Evolutionary conservation across 257 asterid genomes (phyloP).

Genomic region (Solanum ossicruentum): DNA sequence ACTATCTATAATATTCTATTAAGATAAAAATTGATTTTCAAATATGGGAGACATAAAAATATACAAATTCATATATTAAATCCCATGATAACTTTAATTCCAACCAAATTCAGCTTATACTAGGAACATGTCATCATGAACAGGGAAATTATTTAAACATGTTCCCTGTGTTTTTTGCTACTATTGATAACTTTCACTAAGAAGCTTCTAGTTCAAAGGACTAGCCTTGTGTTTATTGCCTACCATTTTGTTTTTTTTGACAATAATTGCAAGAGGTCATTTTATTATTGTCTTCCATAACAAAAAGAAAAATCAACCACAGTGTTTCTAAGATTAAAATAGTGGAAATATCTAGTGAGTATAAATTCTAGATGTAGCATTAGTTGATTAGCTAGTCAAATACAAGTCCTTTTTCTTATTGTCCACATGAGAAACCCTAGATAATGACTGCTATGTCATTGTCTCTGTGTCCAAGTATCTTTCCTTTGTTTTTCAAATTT

Average conservation of each 20-base stretch:
- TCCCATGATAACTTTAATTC: slow-evolving; percentile 4
- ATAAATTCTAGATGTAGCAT: neutral
- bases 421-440: neutral
- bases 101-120: slow-evolving; percentile 8
- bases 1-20: neutral
- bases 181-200: neutral
- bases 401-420: neutral
- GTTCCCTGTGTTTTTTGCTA: slow-evolving; percentile 22
- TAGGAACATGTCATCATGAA: slow-evolving; percentile 11
- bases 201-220: neutral
- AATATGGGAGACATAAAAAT: slow-evolving; percentile 13
- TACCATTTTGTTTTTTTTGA: neutral
- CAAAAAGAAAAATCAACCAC: neutral
- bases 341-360: neutral
- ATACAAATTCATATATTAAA: neutral
- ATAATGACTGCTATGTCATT: neutral
- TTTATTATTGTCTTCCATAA: neutral
- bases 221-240: neutral
- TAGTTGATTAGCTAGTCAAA: neutral
- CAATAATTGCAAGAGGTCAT: neutral
- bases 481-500: neutral
- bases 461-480: neutral
- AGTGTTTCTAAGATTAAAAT: neutral
- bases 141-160: slow-evolving; percentile 20
- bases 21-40: neutral